phyloP scores from a whole-genome alignment of 2,329 filamentous ascomycete genomes.

The Paraphaeosphaeria minitans region DNA sequence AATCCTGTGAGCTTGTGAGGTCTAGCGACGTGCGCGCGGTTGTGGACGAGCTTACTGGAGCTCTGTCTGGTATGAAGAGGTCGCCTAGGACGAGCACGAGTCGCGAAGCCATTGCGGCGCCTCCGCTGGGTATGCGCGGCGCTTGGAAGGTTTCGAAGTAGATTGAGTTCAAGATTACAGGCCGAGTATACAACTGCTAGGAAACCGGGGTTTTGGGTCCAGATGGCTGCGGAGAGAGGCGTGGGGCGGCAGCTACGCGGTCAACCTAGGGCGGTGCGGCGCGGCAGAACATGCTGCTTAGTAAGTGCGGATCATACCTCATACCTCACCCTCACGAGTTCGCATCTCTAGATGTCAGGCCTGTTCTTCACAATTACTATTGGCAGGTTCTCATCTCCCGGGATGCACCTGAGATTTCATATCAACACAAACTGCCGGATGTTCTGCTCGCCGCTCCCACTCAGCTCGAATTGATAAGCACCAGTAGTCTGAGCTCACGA shows the following conservation, averaged over 20 bases:
- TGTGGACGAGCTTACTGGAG: constrained; percentile 40
- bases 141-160: not conserved
- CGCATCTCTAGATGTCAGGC: too few relatives aligned
- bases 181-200: not conserved
- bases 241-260: constrained; percentile 7
- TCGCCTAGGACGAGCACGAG: constrained; percentile 50
- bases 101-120: constrained; percentile 47
- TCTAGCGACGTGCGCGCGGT: constrained; percentile 20
- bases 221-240: constrained; percentile 1
- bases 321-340: not conserved
- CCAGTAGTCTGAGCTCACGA: not conserved
- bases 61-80: constrained; percentile 52
- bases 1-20: constrained; percentile 46
- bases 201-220: not conserved
- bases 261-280: not conserved
- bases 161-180: not conserved
- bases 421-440: not conserved
- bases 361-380: too few relatives aligned
- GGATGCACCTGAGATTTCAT: too few relatives aligned
- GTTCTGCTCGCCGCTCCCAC: not conserved
- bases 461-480: not conserved
- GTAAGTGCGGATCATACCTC: not conserved
- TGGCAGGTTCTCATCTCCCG: too few relatives aligned
- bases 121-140: constrained; percentile 1
- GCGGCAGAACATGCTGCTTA: constrained; percentile 5